Base-by-base conservation (phyloP, 768 basidiomycete species). In the Trametes maxima region DNA sequence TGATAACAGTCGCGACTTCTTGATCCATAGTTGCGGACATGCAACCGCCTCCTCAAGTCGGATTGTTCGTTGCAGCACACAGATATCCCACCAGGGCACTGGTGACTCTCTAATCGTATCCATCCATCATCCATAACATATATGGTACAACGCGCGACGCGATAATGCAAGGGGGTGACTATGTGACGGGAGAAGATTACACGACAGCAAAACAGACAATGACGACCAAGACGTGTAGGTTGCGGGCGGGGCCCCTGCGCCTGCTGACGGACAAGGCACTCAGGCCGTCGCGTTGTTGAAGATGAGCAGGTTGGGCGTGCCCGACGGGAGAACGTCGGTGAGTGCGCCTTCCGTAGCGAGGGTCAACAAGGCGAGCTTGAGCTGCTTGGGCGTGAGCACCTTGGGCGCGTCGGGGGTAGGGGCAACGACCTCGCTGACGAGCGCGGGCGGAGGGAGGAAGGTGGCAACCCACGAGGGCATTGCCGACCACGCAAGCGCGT, bases 291-390 rank as follows among this genome's bases (percentile, higher is more conserved):
- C 87, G 66, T 93, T 93, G 80, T 94, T 94, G 78, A 84, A 94
- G 65, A 91, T 82, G 69, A 95, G 79, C 72, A 85, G 64, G 78
- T 95, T 94, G 43, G 82, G 76, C 3, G 90, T 88, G 49, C 81
- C 73, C 0, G 64, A 55, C 2, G 85, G 85, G 10, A 77, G 63
- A 21, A 82, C 79, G 0, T 57, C 25, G 0, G 55, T 21, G 12
- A 97, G 77, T 17, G 81, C 44, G 52, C 75, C 82, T 48, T 70
- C 68, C 57, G 79, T 88, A 13, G 89, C 74, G 5, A 98, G 78
- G 1, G 73, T 75, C 33, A 91, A 42, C 33, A 98, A 65, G 6
- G 90, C 89, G 60, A 81, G 76, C 87, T 93, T 97, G 63, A 98
- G 77, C 73, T 90, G 85, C 35, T 74, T 69, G 6, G 95, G 90